These are phyloP conservation scores for Capronia coronata DNA, from an alignment of 2,329 filamentous ascomycete species.

Conservation along the genomic window DNA sequence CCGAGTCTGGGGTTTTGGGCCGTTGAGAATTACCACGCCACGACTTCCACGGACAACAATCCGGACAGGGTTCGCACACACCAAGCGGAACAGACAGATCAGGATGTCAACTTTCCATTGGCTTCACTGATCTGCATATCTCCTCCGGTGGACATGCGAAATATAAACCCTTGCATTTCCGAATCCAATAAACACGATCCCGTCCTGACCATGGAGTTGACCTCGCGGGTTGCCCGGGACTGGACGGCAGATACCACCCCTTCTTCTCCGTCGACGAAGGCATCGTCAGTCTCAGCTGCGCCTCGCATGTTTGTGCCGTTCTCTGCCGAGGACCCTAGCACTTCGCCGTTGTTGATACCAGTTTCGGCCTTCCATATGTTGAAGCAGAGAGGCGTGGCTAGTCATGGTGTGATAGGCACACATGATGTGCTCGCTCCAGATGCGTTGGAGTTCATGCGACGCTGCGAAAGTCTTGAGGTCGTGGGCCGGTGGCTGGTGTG, in stretches of 20 bases:
- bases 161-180: constrained; percentile 42
- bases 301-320: neutral
- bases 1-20: constrained; percentile 32
- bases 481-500: constrained; percentile 53
- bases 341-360: constrained; percentile 43
- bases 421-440: constrained; percentile 52
- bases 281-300: neutral
- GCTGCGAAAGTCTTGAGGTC: constrained; percentile 40
- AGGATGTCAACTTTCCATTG: constrained; percentile 3
- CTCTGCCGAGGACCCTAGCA: constrained; percentile 35
- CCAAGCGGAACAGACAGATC: no score
- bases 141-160: constrained; percentile 46
- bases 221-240: constrained; percentile 2
- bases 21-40: constrained; percentile 6
- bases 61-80: no score
- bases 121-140: constrained; percentile 40
- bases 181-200: constrained; percentile 41
- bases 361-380: constrained; percentile 38
- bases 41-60: neutral
- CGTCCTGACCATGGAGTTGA: constrained; percentile 41
- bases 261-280: neutral
- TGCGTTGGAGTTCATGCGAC: constrained; percentile 44
- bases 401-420: constrained; percentile 49
- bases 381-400: constrained; percentile 38
- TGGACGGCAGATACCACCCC: constrained; percentile 7